Base-by-base conservation (phyloP, 768 basidiomycete genomes). In the Rubroboletus pulcherrimus region DNA sequence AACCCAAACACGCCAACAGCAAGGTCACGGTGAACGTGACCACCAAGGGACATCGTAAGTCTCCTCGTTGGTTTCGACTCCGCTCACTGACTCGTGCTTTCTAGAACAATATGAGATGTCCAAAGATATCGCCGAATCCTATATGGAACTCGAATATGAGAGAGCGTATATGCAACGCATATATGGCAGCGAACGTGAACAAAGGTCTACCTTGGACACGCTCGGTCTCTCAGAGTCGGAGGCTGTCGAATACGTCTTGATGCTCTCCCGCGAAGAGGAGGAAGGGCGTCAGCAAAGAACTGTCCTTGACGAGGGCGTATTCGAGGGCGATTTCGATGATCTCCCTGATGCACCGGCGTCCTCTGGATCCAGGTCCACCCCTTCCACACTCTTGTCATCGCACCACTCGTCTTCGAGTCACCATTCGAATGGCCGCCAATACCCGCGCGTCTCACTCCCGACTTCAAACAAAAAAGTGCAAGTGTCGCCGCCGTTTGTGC, bases 201-300 rank as follows among this genome's bases (percentile, higher is more conserved):
- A 93, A 58, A 72, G 73, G 12, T 74, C 75, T 2, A 77, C 78
- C 11, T 67, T 92, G 24, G 75, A 82, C 34, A 70, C 71, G n/a
- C 77, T 93, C 4, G 91, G 91, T 3, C 71, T 93, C 39, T 84
- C 78, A 54, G 91, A 93, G 62, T 70, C 71, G 2, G 91, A 91
- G 63, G 89, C 86, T 0, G 73, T 93, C 29, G 87, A 91, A 63
- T 93, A 93, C 61, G 78, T 85, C 0, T 67, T 93, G 44, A 93
- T 93, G 89, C 78, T 93, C 59, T 92, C 89, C 58, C 83, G 87
- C 9, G 91, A 93, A 44, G 89, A 92, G 66, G 83, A 81, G 39
- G 69, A 50, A 53, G 52, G 54, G 37, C 51, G 61, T 51, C 55
- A 54, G 55, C 49, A 56, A 53, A 26, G 38, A 39, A 24, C n/a